Base-by-base conservation (phyloP, 2,329 filamentous ascomycete genomes). In the Ceratocystis cacaofunesta region DNA sequence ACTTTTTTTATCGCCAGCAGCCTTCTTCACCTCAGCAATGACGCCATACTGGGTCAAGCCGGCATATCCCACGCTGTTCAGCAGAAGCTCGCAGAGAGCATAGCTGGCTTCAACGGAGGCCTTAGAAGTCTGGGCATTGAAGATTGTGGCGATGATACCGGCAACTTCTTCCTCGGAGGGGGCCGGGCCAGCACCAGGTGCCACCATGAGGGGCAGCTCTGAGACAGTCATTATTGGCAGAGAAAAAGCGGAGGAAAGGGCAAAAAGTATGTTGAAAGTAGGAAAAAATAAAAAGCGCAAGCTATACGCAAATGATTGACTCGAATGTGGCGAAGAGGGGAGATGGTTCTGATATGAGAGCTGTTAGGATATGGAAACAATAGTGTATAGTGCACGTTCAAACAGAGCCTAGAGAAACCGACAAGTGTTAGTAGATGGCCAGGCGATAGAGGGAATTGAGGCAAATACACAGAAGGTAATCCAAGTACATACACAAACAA, bases 1-100 rank as follows among this genome's bases (percentile, higher is more conserved):
- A 75, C 86, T 92, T 81, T 99, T 99, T 85, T 97, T 99, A 78
- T 97, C 91, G 71, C 81, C 78, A 3, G 92, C 91, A 46, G 89
- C 90, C 80, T 95, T 84, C 73, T 80, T 82, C 68, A 84, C 69
- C 73, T 83, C 80, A 71, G 77, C 74, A 32, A 84, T 71, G 69
- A 85, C 73, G 69, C 80, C 80, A 71, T 84, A 85, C 61, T 77
- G 71, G 46, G 75, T 71, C 62, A 85, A 77, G 66, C 82, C 82
- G 48, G 74, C 75, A 71, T 78, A 79, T 69, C 82, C 82, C 68
- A 82, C 78, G 48, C 78, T 78, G 74, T 78, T 79, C 69, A 83
- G 74, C 5, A 86, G 73, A 28, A 84, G 72, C 70, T 84, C 80
- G 76, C 82, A 85, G n/a, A 86, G 78, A 19, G 75, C 79, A 70